Base-by-base conservation (phyloP, 495 filamentous ascomycete genomes). In the Cenococcum geophilum region DNA sequence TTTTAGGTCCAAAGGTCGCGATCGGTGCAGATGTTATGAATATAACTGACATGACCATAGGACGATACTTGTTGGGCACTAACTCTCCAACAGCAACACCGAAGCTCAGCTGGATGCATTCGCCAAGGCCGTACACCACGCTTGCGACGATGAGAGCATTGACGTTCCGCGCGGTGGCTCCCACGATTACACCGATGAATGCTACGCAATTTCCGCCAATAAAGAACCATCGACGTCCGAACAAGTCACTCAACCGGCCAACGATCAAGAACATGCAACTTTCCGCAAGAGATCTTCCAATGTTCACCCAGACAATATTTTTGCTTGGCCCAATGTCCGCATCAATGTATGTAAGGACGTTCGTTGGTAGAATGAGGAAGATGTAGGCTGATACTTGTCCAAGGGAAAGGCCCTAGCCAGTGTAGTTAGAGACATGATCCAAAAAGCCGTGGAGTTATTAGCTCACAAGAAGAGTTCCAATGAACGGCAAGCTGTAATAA, bases 121-220 rank as follows among this genome's bases (percentile, higher is more conserved):
- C 62, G 5, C 50, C 62, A 6, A 65, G 42, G 16, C 58, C 58
- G 42, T 57, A 57, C 16, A 65, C 21, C 5, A 40, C 58, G 23
- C 40, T 61, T 18, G 49, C 56, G 1, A 55, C 68, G 48, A 72
- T 71, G 6, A 72, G 56, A 27, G 59, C 63, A 25, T 62, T 61
- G 40, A 72, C 55, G 36, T 55, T 64, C 27, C 65, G 25, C n/a
- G 70, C 68, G 12, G 57, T 58, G 5, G 66, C 66, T 12, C 66
- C 66, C 27, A 72, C 59, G 51, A 72, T 72, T 20, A 54, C 42
- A 11, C 70, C 70, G 37, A 72, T 64, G 12, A 69, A 34, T 47
- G 55, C 64, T n/a, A 69, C 21, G 23, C 48, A 36, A 16, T 65
- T 58, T 4, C 58, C 68, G 21, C 52, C 55, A 40, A 69, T 72